These are phyloP conservation scores for Hypoxylon fragiforme DNA, from an alignment of 495 filamentous ascomycete species.

Conservation along the genomic window DNA sequence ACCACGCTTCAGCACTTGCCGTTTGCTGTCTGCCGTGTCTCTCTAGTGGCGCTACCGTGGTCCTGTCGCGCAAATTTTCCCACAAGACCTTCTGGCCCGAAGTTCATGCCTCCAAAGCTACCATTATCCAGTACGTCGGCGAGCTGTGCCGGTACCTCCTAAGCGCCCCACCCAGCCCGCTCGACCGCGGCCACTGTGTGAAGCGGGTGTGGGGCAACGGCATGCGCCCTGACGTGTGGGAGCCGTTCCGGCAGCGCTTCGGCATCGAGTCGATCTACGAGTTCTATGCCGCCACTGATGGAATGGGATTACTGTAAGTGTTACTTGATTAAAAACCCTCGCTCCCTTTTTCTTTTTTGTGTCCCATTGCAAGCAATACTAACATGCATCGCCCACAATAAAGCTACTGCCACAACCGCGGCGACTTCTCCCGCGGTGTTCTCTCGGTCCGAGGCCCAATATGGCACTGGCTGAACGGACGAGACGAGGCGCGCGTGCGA, in stretches of 20 bases:
- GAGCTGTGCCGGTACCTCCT: conserved; percentile 79
- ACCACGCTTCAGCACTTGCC: conserved; percentile 70
- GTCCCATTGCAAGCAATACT: background rate
- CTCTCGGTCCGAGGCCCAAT: conserved; percentile 72
- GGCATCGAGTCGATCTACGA: conserved; percentile 60
- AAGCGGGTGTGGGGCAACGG: conserved; percentile 75
- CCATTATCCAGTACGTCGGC: conserved; percentile 76
- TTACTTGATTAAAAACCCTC: background rate
- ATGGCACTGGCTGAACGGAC: conserved; percentile 51
- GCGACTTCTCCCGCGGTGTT: conserved; percentile 59
- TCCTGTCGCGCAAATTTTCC: conserved; percentile 70
- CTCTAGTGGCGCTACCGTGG: conserved; percentile 60
- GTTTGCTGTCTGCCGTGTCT: conserved; percentile 57
- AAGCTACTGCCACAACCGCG: conserved; percentile 55
- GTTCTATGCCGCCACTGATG: conserved; percentile 68
- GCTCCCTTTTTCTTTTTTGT: background rate
- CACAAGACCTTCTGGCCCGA: conserved; percentile 75
- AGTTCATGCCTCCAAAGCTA: conserved; percentile 66
- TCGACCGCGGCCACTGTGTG: conserved; percentile 67
- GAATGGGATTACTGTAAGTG: conserved; percentile 38
- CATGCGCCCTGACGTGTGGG: conserved; percentile 75
- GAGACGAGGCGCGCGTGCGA: conserved; percentile 63
- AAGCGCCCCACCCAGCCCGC: conserved; percentile 61
- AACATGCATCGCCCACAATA: conserved; percentile 34
- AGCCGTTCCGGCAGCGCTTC: conserved; percentile 65